These are phyloP conservation scores for Pterocarpus santalinus DNA, from an alignment of 306 rosid genomes.

Conservation along the genomic window DNA sequence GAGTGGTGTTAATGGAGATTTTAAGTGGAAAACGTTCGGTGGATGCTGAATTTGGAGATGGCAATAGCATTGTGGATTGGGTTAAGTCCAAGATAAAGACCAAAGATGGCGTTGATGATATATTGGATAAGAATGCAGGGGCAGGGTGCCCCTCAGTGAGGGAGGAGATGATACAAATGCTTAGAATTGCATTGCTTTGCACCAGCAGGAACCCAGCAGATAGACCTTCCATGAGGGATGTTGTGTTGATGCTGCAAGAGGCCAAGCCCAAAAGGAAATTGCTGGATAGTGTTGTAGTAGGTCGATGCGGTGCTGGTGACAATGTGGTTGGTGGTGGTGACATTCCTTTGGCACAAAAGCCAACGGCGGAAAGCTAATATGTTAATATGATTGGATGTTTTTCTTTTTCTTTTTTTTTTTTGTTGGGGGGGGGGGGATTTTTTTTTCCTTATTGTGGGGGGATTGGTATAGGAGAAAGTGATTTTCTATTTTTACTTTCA, in stretches of 20 bases:
- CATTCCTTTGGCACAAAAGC: slow-evolving; percentile 64
- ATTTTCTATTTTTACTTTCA: slow-evolving; percentile 57
- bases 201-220: slow-evolving; percentile 82
- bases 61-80: slow-evolving; percentile 93
- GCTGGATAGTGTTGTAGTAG: slow-evolving; percentile 26
- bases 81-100: slow-evolving; percentile 67
- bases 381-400: slow-evolving; percentile 41
- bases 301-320: slow-evolving; percentile 18
- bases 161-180: slow-evolving; percentile 91
- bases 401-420: background rate
- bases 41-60: slow-evolving; percentile 83
- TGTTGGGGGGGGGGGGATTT: background rate
- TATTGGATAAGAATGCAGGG: slow-evolving; percentile 79
- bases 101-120: slow-evolving; percentile 60
- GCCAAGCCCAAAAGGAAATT: slow-evolving; percentile 84
- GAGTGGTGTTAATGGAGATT: slow-evolving; percentile 87
- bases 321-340: slow-evolving; percentile 41
- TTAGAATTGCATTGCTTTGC: slow-evolving; percentile 86
- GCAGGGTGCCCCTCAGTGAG: slow-evolving; percentile 67
- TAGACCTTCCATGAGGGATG: slow-evolving; percentile 94
- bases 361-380: slow-evolving; percentile 60
- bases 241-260: slow-evolving; percentile 84
- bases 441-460: slow-evolving; percentile 74
- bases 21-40: slow-evolving; percentile 74
- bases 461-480: slow-evolving; percentile 92